These are phyloP conservation scores for Helminthosporium solani DNA, from an alignment of 2,329 filamentous ascomycete genomes.

Conservation along the genomic window DNA sequence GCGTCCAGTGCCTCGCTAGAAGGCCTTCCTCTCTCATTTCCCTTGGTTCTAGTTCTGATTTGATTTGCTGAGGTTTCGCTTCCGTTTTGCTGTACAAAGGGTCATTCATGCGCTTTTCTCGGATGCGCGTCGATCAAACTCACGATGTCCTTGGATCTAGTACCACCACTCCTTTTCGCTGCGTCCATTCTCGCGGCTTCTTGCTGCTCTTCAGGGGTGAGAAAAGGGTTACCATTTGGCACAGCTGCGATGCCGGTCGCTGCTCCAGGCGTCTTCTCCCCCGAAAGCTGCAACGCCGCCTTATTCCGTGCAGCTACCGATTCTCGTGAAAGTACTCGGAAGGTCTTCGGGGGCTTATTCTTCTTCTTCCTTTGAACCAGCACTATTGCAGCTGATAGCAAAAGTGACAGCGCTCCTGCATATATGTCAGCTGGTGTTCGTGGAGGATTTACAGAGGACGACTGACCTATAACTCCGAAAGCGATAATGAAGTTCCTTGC, in stretches of 20 bases:
- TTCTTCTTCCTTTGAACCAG: slow-evolving; percentile 1
- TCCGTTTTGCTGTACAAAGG: background rate
- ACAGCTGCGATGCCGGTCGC: background rate
- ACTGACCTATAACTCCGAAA: slow-evolving; percentile 3
- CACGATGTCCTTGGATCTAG: background rate
- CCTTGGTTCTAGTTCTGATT: background rate
- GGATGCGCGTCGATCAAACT: background rate
- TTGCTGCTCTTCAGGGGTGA: background rate
- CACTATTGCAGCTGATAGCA: slow-evolving; percentile 1
- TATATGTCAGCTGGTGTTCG: background rate
- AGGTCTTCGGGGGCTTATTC: too few relatives aligned
- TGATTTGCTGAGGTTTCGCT: background rate
- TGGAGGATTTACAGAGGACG: background rate
- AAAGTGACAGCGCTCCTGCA: slow-evolving; percentile 1
- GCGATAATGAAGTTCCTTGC: slow-evolving; percentile 2
- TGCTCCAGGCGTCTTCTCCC: background rate
- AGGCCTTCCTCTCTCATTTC: background rate
- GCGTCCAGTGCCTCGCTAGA: slow-evolving; percentile 3
- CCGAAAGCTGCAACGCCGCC: background rate
- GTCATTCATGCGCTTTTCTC: background rate
- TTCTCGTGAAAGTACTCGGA: background rate
- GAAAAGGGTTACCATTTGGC: background rate
- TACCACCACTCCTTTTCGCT: background rate
- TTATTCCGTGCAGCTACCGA: background rate
- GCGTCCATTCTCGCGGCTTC: background rate